Evolutionary conservation across 2,329 filamentous ascomycete species (phyloP).

Genomic region (Knoxdaviesia proteae): DNA sequence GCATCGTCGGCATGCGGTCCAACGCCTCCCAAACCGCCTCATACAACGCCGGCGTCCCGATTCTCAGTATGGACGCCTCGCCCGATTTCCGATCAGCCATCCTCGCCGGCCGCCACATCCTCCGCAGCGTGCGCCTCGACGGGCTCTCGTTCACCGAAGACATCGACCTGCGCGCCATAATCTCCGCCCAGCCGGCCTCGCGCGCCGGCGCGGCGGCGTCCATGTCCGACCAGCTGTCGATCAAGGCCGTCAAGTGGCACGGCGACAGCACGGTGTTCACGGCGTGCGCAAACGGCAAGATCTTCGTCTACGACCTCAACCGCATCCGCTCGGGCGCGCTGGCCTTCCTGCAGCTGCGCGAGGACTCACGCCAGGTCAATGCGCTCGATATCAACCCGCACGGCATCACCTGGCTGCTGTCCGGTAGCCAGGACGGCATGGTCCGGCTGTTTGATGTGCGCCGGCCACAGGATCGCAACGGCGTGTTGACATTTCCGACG

Average conservation of each 20-base stretch:
- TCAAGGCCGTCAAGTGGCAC: conserved; percentile 41
- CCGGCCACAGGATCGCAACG: conserved; percentile 23
- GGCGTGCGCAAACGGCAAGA: conserved; percentile 41
- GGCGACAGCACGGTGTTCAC: conserved; percentile 35
- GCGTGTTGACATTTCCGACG: conserved; percentile 26
- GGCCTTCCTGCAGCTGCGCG: conserved; percentile 32
- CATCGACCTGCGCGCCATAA: conserved; percentile 34
- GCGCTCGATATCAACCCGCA: conserved; percentile 42
- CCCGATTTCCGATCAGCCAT: conserved; percentile 34
- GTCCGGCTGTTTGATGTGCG: conserved; percentile 39
- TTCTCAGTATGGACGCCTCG: conserved; percentile 36
- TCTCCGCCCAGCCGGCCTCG: conserved; percentile 25
- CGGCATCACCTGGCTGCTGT: conserved; percentile 32
- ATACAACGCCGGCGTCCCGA: conserved; percentile 28
- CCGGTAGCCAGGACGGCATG: conserved; percentile 42
- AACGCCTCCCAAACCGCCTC: conserved; percentile 33
- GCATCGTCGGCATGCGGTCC: conserved; percentile 22
- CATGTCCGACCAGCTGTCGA: conserved; percentile 34
- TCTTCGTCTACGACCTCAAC: conserved; percentile 41
- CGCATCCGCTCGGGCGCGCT: conserved; percentile 22
- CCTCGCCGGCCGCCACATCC: conserved; percentile 36
- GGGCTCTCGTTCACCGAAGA: conserved; percentile 31
- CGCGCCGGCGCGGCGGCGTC: conserved; percentile 17
- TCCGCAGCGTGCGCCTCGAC: conserved; percentile 38
- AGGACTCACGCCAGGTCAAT: conserved; percentile 43